Percentiles rank a stretch among this genome's conserved stretches.
Conservation (phyloP, 805 yeast species). For the Starmerella khaoyaiensis region DNA sequence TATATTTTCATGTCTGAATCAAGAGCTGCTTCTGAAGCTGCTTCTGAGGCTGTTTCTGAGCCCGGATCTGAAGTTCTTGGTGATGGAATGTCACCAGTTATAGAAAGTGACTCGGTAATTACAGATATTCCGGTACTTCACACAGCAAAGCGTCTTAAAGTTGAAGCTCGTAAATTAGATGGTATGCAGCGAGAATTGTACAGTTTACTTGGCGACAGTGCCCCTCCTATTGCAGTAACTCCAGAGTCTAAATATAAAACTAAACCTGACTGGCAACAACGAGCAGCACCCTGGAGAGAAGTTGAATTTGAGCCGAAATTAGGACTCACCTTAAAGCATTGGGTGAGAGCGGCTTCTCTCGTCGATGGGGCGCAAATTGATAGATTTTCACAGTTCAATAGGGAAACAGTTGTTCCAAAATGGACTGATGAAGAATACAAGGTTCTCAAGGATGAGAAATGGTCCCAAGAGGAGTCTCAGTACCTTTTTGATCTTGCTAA, state of each 20-base stretch:
- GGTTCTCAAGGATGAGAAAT: conserved; percentile 36
- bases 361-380: conserved; percentile 34
- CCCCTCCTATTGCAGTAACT: conserved; percentile 67
- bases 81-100: background rate
- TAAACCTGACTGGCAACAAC: conserved; percentile 44
- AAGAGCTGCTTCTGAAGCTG: conserved; percentile 1
- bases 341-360: conserved; percentile 45
- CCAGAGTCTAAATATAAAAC: conserved; percentile 44
- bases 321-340: conserved; percentile 51
- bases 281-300: conserved; percentile 74
- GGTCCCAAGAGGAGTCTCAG: conserved; percentile 69
- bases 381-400: conserved; percentile 62
- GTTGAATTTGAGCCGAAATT: conserved; percentile 45
- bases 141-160: conserved; percentile 25
- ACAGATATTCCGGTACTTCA: conserved; percentile 18
- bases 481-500: conserved; percentile 55
- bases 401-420: conserved; percentile 53
- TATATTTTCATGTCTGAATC: conserved; percentile 1
- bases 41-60: conserved; percentile 4
- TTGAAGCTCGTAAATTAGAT: conserved; percentile 27
- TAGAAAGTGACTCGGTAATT: conserved; percentile 2
- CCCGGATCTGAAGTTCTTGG: background rate
- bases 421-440: conserved; percentile 50
- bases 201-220: conserved; percentile 77
- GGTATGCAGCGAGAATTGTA: conserved; percentile 87